These are phyloP conservation scores for Lolium rigidum DNA, from an alignment of 176 grass and related monocot species.

Conservation along the genomic window DNA sequence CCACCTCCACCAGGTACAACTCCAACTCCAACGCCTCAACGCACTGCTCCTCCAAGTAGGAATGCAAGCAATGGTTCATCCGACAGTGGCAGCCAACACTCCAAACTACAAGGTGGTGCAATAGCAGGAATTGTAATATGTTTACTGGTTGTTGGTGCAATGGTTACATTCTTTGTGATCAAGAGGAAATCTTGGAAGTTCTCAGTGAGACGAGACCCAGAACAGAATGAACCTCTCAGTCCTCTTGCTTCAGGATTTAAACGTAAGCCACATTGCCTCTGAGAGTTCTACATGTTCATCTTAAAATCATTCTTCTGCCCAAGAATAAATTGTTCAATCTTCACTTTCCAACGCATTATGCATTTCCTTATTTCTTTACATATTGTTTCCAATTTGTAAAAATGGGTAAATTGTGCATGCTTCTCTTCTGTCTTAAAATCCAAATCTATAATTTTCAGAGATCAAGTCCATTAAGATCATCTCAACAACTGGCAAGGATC, in stretches of 20 bases:
- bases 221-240: constrained; percentile 70
- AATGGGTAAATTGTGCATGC: neutral
- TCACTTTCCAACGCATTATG: constrained; percentile 8
- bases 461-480: constrained; percentile 72
- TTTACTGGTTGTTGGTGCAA: constrained; percentile 61
- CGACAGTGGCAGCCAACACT: constrained; percentile 40
- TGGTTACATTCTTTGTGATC: constrained; percentile 68
- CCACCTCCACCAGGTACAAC: constrained; percentile 68
- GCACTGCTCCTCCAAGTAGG: constrained; percentile 32
- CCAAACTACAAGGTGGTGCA: constrained; percentile 68
- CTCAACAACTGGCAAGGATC: constrained; percentile 55
- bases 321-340: neutral
- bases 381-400: constrained; percentile 14
- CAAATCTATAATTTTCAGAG: constrained; percentile 54
- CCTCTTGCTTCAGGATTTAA: constrained; percentile 69
- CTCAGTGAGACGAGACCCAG: constrained; percentile 48
- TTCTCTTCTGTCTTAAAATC: neutral
- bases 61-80: constrained; percentile 35
- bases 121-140: constrained; percentile 88
- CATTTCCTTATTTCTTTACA: neutral
- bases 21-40: constrained; percentile 46
- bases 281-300: constrained; percentile 14
- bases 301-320: neutral
- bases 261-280: constrained; percentile 33
- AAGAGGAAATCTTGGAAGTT: constrained; percentile 61